Evolutionary conservation across 345 rosid genomes (phyloP).

Genomic region (Turnera subulata): DNA sequence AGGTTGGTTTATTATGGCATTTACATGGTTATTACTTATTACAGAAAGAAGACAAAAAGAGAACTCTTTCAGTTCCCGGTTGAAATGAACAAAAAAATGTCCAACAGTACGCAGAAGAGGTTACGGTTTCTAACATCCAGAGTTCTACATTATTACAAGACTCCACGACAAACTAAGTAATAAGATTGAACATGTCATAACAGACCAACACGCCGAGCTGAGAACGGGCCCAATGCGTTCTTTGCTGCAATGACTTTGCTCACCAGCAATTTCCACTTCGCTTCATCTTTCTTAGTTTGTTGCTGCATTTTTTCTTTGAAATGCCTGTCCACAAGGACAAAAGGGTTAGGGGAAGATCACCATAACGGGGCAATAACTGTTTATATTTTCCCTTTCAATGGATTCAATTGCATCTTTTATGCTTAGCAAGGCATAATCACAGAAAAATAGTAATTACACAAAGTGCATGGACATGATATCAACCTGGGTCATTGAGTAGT

Average conservation of each 20-base stretch:
- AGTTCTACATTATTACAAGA: too few relatives aligned
- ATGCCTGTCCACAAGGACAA: slow-evolving; percentile 32
- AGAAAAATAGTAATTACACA: too few relatives aligned
- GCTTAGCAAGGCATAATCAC: background rate
- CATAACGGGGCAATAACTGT: too few relatives aligned
- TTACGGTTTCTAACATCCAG: too few relatives aligned
- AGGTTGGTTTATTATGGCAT: too few relatives aligned
- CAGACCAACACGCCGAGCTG: slow-evolving; percentile 30
- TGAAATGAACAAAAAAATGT: too few relatives aligned
- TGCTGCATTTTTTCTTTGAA: slow-evolving; percentile 64
- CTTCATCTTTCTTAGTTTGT: slow-evolving; percentile 68
- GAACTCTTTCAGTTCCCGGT: too few relatives aligned
- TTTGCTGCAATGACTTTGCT: slow-evolving; percentile 60
- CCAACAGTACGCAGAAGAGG: too few relatives aligned
- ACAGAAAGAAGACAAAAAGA: too few relatives aligned
- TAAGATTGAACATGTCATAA: slow-evolving; percentile 21
- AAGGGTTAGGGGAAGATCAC: too few relatives aligned
- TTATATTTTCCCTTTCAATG: background rate
- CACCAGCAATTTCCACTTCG: slow-evolving; percentile 63
- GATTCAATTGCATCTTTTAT: background rate
- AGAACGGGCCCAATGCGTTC: slow-evolving; percentile 49
- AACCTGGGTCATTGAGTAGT: background rate
- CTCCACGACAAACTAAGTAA: too few relatives aligned
- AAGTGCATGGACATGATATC: background rate
- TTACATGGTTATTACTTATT: too few relatives aligned